Evolutionary conservation across 2,329 filamentous ascomycete genomes (phyloP).

Genomic region (Fusarium sp.): DNA sequence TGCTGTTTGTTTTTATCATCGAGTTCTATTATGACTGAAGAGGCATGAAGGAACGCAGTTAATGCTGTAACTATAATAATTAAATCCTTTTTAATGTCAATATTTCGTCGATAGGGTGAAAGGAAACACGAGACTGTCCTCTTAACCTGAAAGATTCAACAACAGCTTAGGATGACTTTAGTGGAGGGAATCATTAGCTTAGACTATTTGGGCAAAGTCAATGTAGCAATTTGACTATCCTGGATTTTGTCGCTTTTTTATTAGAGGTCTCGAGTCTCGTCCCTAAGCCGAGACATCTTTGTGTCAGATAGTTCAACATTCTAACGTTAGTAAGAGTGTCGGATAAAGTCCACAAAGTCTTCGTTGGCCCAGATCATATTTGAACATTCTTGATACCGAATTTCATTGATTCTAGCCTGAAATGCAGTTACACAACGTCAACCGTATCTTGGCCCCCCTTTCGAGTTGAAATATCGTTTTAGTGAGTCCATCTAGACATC

Average conservation of each 20-base stretch:
- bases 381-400: not conserved
- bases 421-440: not conserved
- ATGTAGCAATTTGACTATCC: not conserved
- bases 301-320: not conserved
- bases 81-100: not conserved
- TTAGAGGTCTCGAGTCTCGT: not conserved
- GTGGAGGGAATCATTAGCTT: not conserved
- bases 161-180: not conserved
- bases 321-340: not conserved
- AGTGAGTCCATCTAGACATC: constrained; percentile 2
- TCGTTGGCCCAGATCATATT: too few species aligned
- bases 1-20: not conserved
- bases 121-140: not conserved
- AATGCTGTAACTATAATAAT: not conserved
- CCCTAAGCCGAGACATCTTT: not conserved
- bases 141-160: not conserved
- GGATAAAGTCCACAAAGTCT: not conserved
- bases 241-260: not conserved
- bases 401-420: not conserved
- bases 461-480: not conserved
- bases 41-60: not conserved
- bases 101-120: not conserved
- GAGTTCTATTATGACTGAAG: not conserved
- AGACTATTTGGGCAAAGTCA: not conserved
- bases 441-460: not conserved